Evolutionary conservation across 2,329 filamentous ascomycete species (phyloP), one percentile per base, ranked within the genome.

Genomic region (Chaetomium strumarium): DNA sequence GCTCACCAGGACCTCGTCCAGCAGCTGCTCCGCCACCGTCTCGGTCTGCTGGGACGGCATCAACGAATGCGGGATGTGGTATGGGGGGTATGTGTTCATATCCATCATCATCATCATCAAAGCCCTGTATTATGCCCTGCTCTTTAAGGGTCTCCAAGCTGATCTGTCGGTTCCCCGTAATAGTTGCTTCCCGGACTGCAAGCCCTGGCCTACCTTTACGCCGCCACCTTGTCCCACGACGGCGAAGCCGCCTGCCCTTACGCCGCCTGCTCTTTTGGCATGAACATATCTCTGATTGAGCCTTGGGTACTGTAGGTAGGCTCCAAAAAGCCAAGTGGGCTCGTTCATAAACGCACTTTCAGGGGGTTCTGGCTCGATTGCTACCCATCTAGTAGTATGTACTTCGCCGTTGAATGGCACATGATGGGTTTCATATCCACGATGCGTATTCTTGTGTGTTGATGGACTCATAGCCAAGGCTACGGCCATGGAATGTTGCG

Each of bases 1-100:
- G 33, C 33, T 30, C 12, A 6, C 36, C 2, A 38, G 40, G 10
- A 41, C 45, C 2, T 10, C 44, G 8, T 40, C 33, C 17, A 43
- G 29, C 24, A 56, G 33, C 31, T 56, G 54, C 45, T 40, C 39
- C 20, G 43, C 43, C 24, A 43, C 38, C 24, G 51, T 40, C 31
- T 46, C 55, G 1, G 43, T 59, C 29, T 60, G 58, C 47, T 53
- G 46, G 47, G 55, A 60, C 34, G 47, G 47, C 38, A 52, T 58
- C 52, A 58, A 61, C 40, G 55, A 57, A 34, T 58, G 58, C 43
- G 58, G 58, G 17, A 51, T 46, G 55, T 55, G 48, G 52, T 61
- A 60, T 19, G 59, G 59, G 41, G 59, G 55, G 58, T 58, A 52
- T 14, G 56, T 41, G 6, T 12, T 29, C n/a, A 10, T 30, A 13